phyloP scores from a whole-genome alignment of 2,329 filamentous ascomycete genomes.

The Clarireedia paspali region DNA sequence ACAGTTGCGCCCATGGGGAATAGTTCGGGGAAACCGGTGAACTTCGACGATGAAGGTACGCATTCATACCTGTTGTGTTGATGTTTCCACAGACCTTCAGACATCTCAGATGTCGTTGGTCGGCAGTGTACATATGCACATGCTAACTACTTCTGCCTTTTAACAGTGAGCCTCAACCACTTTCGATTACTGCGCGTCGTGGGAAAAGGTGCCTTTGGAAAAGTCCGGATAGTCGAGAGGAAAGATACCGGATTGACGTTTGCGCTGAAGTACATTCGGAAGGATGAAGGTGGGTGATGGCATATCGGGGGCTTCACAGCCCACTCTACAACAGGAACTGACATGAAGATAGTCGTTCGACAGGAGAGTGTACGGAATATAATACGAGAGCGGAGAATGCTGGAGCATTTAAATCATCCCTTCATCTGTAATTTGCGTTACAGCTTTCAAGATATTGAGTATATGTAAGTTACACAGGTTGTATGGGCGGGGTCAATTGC shows the following conservation, averaged over 20 bases:
- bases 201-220: conserved; percentile 95
- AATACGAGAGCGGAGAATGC: conserved; percentile 92
- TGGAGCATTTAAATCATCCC: conserved; percentile 94
- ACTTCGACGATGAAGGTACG: conserved; percentile 87
- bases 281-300: conserved; percentile 76
- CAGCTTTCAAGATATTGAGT: conserved; percentile 98
- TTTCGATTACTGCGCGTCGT: conserved; percentile 93
- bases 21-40: conserved; percentile 86
- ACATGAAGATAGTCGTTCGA: conserved; percentile 64
- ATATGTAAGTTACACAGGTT: conserved; percentile 59
- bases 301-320: not conserved
- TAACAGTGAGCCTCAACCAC: conserved; percentile 87
- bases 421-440: conserved; percentile 98
- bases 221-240: conserved; percentile 95
- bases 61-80: conserved; percentile 15
- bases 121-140: not conserved
- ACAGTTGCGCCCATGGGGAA: conserved; percentile 67
- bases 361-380: conserved; percentile 98
- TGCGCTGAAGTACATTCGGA: conserved; percentile 95
- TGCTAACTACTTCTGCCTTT: conserved; percentile 15
- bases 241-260: conserved; percentile 94
- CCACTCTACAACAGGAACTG: conserved; percentile 12
- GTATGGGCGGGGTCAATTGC: not conserved
- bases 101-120: not conserved
- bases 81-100: not conserved